Evolutionary conservation across 202 grass and related monocot species (phyloP).

Genomic region (Schoenoplectus tabernaemontani): DNA sequence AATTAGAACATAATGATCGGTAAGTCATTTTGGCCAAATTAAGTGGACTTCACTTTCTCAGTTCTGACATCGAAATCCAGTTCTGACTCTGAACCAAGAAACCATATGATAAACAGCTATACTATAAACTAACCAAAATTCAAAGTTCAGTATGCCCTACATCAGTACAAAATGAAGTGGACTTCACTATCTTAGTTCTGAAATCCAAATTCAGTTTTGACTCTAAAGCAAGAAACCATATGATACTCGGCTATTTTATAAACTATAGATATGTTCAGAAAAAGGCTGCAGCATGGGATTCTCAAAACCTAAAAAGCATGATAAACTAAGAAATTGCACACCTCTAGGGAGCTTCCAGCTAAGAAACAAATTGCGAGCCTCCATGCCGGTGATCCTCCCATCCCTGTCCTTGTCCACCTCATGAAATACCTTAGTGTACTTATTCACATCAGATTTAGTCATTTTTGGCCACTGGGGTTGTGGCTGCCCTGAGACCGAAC

Average conservation of each 20-base stretch:
- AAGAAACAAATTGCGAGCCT: conserved; percentile 89
- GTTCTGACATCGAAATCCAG: background rate
- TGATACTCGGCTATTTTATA: background rate
- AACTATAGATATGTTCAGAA: background rate
- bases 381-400: conserved; percentile 87
- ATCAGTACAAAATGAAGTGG: background rate
- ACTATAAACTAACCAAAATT: background rate
- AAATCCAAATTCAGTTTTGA: background rate
- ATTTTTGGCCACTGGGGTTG: conserved; percentile 82
- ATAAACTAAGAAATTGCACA: conserved; percentile 21
- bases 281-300: background rate
- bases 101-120: too few species aligned
- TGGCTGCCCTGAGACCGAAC: background rate
- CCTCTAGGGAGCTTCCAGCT: conserved; percentile 99
- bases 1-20: conserved; percentile 5
- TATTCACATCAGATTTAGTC: conserved; percentile 82
- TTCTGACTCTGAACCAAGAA: background rate
- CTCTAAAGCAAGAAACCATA: background rate
- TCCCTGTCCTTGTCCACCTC: conserved; percentile 90
- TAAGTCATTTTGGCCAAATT: background rate
- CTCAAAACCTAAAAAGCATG: background rate
- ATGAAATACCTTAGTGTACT: conserved; percentile 90
- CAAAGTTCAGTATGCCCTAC: too few species aligned
- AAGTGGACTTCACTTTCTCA: too few species aligned
- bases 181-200: conserved; percentile 6